Evolutionary conservation across 495 filamentous ascomycete genomes (phyloP).

Genomic region (Xylaria flabelliformis): DNA sequence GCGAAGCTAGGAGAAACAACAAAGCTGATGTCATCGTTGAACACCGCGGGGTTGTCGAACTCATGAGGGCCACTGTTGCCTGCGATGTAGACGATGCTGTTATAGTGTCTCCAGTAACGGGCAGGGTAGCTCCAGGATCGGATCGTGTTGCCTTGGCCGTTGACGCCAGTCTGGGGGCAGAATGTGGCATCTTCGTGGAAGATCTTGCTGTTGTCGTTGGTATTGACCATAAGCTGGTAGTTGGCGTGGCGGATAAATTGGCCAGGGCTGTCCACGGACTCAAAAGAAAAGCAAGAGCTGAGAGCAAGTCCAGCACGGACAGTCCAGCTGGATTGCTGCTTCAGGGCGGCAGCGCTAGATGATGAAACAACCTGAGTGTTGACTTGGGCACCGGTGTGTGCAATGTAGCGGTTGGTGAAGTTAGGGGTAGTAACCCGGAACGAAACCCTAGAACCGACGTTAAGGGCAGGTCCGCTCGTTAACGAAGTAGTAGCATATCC

Average conservation of each 20-base stretch:
- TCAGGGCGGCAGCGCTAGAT: constrained; percentile 53
- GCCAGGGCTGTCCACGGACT: constrained; percentile 61
- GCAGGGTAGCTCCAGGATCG: constrained; percentile 64
- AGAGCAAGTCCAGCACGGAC: constrained; percentile 58
- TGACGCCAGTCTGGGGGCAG: constrained; percentile 55
- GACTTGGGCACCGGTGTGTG: constrained; percentile 51
- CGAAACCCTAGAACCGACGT: constrained; percentile 56
- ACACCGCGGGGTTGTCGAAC: constrained; percentile 55
- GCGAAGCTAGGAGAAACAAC: constrained; percentile 53
- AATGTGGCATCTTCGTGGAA: constrained; percentile 63
- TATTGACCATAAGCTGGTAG: constrained; percentile 54
- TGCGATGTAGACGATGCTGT: constrained; percentile 51
- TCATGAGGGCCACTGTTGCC: constrained; percentile 58
- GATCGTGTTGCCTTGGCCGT: constrained; percentile 52
- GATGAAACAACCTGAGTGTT: constrained; percentile 61
- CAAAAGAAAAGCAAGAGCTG: constrained; percentile 61
- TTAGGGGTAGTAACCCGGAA: constrained; percentile 56
- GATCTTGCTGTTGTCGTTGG: constrained; percentile 57
- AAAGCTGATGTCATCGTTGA: constrained; percentile 59
- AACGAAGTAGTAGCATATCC: constrained; percentile 53
- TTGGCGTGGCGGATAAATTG: constrained; percentile 61
- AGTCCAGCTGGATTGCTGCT: constrained; percentile 60
- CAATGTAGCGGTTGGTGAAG: constrained; percentile 57
- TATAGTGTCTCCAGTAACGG: constrained; percentile 60
- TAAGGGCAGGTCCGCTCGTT: constrained; percentile 56